These are phyloP conservation scores for Diatrype stigma DNA, from an alignment of 2,329 filamentous ascomycete genomes.

Conservation along the genomic window DNA sequence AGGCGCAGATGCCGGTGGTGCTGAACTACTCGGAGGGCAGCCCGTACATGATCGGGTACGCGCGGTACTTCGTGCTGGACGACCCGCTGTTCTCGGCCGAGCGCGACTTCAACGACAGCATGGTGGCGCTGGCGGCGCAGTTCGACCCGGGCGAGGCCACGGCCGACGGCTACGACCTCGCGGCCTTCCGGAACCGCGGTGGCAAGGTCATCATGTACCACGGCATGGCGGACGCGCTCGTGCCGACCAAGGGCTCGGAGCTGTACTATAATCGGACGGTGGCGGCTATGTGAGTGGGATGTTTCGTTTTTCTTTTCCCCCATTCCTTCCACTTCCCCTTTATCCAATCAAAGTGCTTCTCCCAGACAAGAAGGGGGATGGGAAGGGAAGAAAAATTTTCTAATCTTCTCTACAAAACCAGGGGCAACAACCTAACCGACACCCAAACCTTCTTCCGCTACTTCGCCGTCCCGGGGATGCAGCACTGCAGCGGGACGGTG, in stretches of 20 bases:
- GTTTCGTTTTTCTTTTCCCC: no score
- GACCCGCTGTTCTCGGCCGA: conserved; percentile 34
- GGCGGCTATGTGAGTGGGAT: conserved; percentile 16
- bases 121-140: conserved; percentile 25
- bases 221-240: conserved; percentile 37
- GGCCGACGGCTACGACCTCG: conserved; percentile 36
- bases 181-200: conserved; percentile 33
- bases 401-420: not conserved
- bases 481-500: conserved; percentile 37
- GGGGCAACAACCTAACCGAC: conserved; percentile 18
- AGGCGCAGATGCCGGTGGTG: conserved; percentile 29
- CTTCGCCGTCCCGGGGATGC: conserved; percentile 52
- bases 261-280: conserved; percentile 30
- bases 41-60: conserved; percentile 31
- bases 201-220: conserved; percentile 45
- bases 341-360: no score
- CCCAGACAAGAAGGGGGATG: no score
- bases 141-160: conserved; percentile 34
- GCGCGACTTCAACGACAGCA: conserved; percentile 29
- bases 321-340: no score
- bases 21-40: conserved; percentile 27
- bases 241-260: conserved; percentile 33
- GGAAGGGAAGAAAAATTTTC: no score
- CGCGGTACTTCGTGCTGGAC: conserved; percentile 36
- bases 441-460: conserved; percentile 48